Percentiles rank a stretch among this genome's conserved stretches.
These are phyloP conservation scores for Annulohypoxylon stygium DNA, from an alignment of 495 filamentous ascomycete genomes.

Conservation along the genomic window DNA sequence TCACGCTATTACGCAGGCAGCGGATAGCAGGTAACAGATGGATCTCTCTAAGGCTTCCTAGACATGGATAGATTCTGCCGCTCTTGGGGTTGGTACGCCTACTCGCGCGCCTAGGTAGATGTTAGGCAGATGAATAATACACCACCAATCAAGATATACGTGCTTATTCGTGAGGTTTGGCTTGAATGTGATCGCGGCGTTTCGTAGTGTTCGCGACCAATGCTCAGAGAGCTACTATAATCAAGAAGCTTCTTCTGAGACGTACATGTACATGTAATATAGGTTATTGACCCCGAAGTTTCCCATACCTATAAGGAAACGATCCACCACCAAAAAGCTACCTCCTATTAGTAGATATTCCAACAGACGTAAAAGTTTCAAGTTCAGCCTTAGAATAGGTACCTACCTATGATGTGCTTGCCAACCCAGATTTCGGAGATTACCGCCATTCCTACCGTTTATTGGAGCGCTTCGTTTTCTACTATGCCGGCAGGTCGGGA, in stretches of 20 bases:
- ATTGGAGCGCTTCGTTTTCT: not conserved
- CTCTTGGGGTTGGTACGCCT: conserved; percentile 12
- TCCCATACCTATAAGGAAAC: too few species aligned
- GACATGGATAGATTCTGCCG: conserved; percentile 1
- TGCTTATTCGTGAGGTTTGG: not conserved
- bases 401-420: not conserved
- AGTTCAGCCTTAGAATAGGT: not conserved
- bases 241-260: too few species aligned
- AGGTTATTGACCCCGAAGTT: too few species aligned
- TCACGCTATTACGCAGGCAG: conserved; percentile 10
- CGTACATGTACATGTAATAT: too few species aligned
- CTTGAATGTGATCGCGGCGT: too few species aligned
- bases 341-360: too few species aligned
- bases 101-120: conserved; percentile 31
- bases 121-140: conserved; percentile 23
- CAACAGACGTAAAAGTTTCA: too few species aligned
- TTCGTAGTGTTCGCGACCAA: too few species aligned
- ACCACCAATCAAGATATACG: conserved; percentile 17
- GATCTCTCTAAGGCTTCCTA: not conserved
- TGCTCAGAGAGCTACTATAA: too few species aligned
- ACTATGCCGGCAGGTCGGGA: not conserved
- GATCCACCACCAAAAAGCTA: too few species aligned
- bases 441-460: not conserved
- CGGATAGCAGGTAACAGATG: not conserved
- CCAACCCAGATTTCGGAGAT: not conserved